Conservation (phyloP, 176 grass and related monocot species). For the Bromus sterilis region DNA sequence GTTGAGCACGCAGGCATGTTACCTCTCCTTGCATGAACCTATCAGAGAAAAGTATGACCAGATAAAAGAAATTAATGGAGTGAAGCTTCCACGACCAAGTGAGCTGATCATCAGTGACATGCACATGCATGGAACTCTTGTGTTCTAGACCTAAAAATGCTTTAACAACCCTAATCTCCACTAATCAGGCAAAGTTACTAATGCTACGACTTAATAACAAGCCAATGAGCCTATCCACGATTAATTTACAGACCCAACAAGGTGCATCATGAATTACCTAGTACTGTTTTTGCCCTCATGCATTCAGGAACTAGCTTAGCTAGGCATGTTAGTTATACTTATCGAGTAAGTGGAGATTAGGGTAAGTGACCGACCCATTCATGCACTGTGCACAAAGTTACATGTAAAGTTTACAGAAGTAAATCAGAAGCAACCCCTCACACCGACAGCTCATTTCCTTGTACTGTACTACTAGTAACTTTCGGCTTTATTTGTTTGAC, state of each 20-base stretch:
- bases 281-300: conserved; percentile 10
- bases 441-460: not conserved
- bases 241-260: not conserved
- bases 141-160: not conserved
- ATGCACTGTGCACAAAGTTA: not conserved
- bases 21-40: conserved; percentile 19
- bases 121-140: conserved; percentile 21
- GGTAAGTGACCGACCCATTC: not conserved
- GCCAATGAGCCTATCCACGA: not conserved
- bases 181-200: not conserved
- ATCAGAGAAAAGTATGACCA: not conserved
- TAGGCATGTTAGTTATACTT: not conserved
- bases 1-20: conserved; percentile 35
- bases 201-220: not conserved
- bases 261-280: not conserved
- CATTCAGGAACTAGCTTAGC: conserved; percentile 1
- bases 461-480: not conserved
- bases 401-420: conserved; percentile 12
- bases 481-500: not conserved
- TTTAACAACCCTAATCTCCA: conserved; percentile 22
- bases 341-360: not conserved
- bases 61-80: not conserved
- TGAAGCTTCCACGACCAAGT: conserved; percentile 28
- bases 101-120: not conserved
- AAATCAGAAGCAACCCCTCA: conserved; percentile 22